Evolutionary conservation across 23 red algal species (phyloP), one percentile per base, ranked within the genome.

Genomic region (Agarophyton chilense): DNA sequence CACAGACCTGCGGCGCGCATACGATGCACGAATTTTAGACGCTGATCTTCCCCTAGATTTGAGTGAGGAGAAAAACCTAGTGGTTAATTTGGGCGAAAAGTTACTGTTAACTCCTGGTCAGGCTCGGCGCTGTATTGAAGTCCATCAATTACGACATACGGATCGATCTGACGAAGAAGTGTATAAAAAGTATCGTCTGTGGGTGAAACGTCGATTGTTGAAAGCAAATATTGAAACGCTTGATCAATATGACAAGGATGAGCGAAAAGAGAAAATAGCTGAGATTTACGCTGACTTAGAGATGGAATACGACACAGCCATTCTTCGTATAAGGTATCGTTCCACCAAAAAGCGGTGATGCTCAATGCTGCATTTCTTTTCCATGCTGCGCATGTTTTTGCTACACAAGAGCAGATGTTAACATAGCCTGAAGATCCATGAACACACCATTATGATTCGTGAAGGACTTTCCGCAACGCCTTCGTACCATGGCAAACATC

Each of bases 121-220:
- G 83, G 92, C 78, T 38, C 46, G 76, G 34, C 82, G 92, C 50
- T 84, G 79, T n/a, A 14, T 89, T 21, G 92, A 94, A 40, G 68
- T 94, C n/a, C 83, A 94, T 72, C 73, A 87, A 44, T 45, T 94
- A 56, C 39, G 83, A 18, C 46, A 67, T 50, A 73, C 86, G 16
- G 83, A 87, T 45, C 53, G 75, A 32, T 73, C 63, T 19, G 42
- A 78, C 28, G 92, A 86, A 39, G 77, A 87, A 11, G 66, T 41
- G 84, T 82, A 74, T 29, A 86, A 83, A 38, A 79, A 79, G 55
- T 94, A 83, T 32, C 63, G 92, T 6, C 74, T 94, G 44, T 89
- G 75, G 82, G 92, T 94, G 1, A 94, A 94, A 60, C 92, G 92
- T 49, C 72, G 92, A 43, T 57, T 94, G 46, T 94, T 78, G 16